Base-by-base conservation (phyloP, 2,329 filamentous ascomycete species). In the Trichoderma sp. region DNA sequence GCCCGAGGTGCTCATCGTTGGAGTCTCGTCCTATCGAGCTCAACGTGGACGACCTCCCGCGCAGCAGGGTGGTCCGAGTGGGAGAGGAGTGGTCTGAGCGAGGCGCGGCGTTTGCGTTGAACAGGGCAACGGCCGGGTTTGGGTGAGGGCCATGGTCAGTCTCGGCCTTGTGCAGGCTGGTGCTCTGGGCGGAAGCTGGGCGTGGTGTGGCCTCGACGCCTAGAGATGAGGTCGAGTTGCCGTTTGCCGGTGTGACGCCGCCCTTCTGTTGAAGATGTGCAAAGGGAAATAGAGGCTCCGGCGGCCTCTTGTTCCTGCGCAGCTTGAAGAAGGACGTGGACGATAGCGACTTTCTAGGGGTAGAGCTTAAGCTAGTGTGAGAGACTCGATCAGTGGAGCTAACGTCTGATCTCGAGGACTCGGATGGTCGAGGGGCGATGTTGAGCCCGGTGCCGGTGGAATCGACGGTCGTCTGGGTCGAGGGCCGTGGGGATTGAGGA, bases 331-430 rank as follows among this genome's bases (percentile, higher is more conserved):
- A 92, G 28, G 89, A 89, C 24, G 84, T 90, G 43, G 85, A 88
- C 6, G 86, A 85, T 30, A 85, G 82, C 15, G 84, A 79, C 10
- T 84, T 87, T 68, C 90, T 79, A 3, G 75, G 86, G 12, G 87
- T 89, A 7, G 86, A 74, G 30, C 88, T 51, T 82, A 88, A 61
- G 82, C 89, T 66, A 84, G 87, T 47, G 81, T 85, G 54, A 79
- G 84, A 68, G 80, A 84, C 56, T 82, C 83, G 76, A 71, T 93
- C 89, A 48, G 83, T 87, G 17, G 89, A 91, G 77, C 91, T 96
- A 51, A 86, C 90, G 75, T 97, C 93, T 30, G 94, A 97, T 69
- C 91, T 86, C 2, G 93, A 97, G 1, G 94, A 97, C 72, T 97
- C 94, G 74, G 77, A 68, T 77, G 74, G 72, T 78, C 83, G 70